phyloP scores from a whole-genome alignment of 2,329 filamentous ascomycete species.

The Triangularia setosa region DNA sequence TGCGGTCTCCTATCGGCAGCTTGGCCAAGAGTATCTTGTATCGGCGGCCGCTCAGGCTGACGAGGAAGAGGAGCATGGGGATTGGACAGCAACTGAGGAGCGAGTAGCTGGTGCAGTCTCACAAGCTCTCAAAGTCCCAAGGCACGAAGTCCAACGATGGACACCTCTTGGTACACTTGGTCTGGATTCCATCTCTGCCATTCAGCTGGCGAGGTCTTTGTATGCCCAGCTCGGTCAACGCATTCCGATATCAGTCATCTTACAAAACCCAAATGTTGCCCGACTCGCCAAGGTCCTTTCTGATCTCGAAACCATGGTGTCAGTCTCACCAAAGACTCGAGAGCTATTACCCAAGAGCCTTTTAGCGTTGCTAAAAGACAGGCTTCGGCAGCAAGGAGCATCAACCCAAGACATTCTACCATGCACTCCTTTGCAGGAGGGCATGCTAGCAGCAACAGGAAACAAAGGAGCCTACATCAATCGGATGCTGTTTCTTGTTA shows the following conservation, averaged over 20 bases:
- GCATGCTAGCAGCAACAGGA: slow-evolving; percentile 66
- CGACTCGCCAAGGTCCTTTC: slow-evolving; percentile 47
- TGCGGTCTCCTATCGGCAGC: slow-evolving; percentile 39
- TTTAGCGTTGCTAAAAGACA: slow-evolving; percentile 29
- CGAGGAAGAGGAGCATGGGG: slow-evolving; percentile 31
- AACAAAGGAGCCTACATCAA: slow-evolving; percentile 63
- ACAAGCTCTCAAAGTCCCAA: slow-evolving; percentile 43
- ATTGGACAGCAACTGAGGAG: slow-evolving; percentile 55
- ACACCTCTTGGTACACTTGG: slow-evolving; percentile 76
- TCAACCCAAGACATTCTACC: slow-evolving; percentile 60
- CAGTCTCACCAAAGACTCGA: neutral
- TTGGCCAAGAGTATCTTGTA: slow-evolving; percentile 46
- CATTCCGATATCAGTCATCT: slow-evolving; percentile 63
- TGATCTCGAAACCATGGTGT: neutral
- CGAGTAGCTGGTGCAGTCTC: slow-evolving; percentile 54
- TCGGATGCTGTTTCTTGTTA: slow-evolving; percentile 61
- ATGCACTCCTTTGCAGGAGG: slow-evolving; percentile 83
- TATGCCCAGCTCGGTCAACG: slow-evolving; percentile 41
- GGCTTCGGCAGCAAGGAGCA: slow-evolving; percentile 32
- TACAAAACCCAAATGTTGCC: slow-evolving; percentile 65
- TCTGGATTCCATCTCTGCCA: slow-evolving; percentile 79
- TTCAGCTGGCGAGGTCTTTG: slow-evolving; percentile 60
- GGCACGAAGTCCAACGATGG: slow-evolving; percentile 52
- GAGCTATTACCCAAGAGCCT: slow-evolving; percentile 27
- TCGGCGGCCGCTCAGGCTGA: slow-evolving; percentile 19